A percentile compares a stretch with the other conserved stretches of the same genome.
Evolutionary conservation across 139 green algal species (phyloP).

Genomic region (Penium margaritaceum): DNA sequence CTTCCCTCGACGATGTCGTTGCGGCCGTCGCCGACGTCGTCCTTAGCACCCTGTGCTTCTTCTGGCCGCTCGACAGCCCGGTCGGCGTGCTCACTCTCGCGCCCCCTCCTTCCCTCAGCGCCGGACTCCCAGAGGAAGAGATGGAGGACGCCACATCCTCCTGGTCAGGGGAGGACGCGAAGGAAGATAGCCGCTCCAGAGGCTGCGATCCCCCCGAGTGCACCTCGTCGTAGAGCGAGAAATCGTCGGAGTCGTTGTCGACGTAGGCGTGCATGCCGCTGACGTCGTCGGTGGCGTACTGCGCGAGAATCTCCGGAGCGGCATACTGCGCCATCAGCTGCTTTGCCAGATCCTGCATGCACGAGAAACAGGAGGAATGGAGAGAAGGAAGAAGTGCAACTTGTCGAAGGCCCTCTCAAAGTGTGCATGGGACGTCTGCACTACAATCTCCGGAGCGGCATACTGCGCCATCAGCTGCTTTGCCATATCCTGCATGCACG

Average conservation of each 20-base stretch:
- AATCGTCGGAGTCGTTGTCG: slow-evolving; percentile 1
- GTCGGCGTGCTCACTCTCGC: neutral
- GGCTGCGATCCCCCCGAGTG: too few relatives aligned
- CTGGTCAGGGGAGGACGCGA: slow-evolving; percentile 6
- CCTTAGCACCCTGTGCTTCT: too few relatives aligned
- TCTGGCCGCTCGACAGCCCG: too few relatives aligned
- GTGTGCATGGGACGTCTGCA: neutral
- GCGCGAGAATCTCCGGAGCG: slow-evolving; percentile 4
- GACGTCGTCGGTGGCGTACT: neutral
- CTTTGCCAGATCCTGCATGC: slow-evolving; percentile 27
- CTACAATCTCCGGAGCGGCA: slow-evolving; percentile 8
- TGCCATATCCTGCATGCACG: slow-evolving; percentile 20
- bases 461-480: slow-evolving; percentile 31
- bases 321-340: slow-evolving; percentile 33
- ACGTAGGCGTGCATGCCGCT: neutral
- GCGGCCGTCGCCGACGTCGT: too few relatives aligned
- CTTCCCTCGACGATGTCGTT: neutral
- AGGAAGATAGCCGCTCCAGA: slow-evolving; percentile 11
- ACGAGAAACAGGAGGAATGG: neutral
- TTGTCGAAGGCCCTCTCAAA: neutral
- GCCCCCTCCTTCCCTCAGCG: neutral
- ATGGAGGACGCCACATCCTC: neutral
- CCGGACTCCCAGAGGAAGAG: neutral
- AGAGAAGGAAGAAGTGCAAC: neutral
- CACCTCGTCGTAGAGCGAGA: slow-evolving; percentile 9